Percentiles rank a stretch among this genome's conserved stretches.
Evolutionary conservation across 2,329 filamentous ascomycete genomes (phyloP).

Genomic region (Claviceps sp.): DNA sequence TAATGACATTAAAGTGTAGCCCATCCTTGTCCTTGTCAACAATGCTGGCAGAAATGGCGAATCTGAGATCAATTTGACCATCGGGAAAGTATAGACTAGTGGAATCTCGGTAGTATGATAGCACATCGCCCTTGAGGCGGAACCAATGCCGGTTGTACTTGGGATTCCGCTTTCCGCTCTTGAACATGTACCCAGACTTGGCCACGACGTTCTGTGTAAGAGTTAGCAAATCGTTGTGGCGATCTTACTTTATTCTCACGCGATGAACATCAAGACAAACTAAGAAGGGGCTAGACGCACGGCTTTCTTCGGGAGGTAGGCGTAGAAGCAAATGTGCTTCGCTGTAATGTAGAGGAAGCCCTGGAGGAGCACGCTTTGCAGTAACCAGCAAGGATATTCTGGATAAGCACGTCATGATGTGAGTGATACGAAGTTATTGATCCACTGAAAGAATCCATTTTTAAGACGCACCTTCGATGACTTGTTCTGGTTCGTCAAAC

Average conservation of each 20-base stretch:
- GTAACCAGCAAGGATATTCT: slow-evolving; percentile 88
- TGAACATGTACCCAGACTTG: slow-evolving; percentile 80
- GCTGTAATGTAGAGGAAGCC: slow-evolving; percentile 94
- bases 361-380: slow-evolving; percentile 83
- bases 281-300: slow-evolving; percentile 30
- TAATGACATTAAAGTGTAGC: slow-evolving; percentile 66
- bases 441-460: background rate
- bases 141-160: slow-evolving; percentile 91
- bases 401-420: slow-evolving; percentile 2
- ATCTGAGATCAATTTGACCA: slow-evolving; percentile 83
- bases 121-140: slow-evolving; percentile 75
- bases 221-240: slow-evolving; percentile 7
- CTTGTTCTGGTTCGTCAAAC: slow-evolving; percentile 69
- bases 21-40: slow-evolving; percentile 66
- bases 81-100: slow-evolving; percentile 83
- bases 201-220: slow-evolving; percentile 48
- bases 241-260: no score
- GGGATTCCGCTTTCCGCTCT: slow-evolving; percentile 77
- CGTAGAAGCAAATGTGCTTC: slow-evolving; percentile 91
- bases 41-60: slow-evolving; percentile 76
- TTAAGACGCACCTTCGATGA: slow-evolving; percentile 56
- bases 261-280: background rate
- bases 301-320: slow-evolving; percentile 87
- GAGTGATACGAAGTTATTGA: slow-evolving; percentile 5
- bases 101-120: slow-evolving; percentile 78